Evolutionary conservation across 2,329 filamentous ascomycete genomes (phyloP).

Genomic region (Verticillium tricorpus): DNA sequence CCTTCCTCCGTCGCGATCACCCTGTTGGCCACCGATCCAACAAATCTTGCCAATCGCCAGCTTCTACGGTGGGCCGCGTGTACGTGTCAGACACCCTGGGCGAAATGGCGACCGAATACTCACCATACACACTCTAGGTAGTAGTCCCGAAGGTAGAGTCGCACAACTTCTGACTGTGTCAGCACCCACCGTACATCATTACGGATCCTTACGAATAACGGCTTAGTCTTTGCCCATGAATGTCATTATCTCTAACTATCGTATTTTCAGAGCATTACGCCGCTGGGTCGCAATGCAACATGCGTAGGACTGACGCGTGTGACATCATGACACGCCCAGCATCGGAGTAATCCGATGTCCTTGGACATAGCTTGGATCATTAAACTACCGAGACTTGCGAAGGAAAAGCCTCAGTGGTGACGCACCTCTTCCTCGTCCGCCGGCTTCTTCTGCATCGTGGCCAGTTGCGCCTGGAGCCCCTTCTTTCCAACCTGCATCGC

Average conservation of each 20-base stretch:
- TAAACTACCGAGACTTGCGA: not conserved
- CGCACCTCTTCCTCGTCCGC: not conserved
- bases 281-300: no score
- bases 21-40: not conserved
- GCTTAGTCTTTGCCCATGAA: no score
- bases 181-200: not conserved
- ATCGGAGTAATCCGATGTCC: no score
- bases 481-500: conserved; percentile 67
- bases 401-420: not conserved
- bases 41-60: not conserved
- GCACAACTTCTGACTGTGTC: not conserved
- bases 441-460: conserved; percentile 6
- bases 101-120: not conserved
- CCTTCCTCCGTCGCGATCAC: not conserved
- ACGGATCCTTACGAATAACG: no score
- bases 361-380: not conserved
- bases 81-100: not conserved
- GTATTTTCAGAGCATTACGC: no score
- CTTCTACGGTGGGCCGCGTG: not conserved
- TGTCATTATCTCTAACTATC: no score
- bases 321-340: no score
- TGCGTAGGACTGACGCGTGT: no score
- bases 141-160: no score
- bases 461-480: conserved; percentile 59
- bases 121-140: no score